Conservation (phyloP, 306 rosid genomes). For the Abrus precatorius region DNA sequence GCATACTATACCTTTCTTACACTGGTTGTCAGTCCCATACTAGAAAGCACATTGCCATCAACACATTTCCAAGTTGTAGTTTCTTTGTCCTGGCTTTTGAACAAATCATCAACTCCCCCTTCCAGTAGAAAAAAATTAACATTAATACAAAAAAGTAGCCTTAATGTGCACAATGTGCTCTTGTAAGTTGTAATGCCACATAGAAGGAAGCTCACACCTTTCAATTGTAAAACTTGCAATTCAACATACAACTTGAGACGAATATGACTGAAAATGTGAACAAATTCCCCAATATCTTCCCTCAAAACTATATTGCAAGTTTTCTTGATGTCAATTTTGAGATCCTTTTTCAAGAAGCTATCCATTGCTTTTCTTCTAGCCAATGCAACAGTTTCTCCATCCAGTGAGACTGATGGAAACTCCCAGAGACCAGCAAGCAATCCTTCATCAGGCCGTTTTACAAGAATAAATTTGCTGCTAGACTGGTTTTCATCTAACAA, state of each 20-base stretch:
- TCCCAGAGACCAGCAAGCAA: constrained; percentile 99
- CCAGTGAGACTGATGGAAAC: constrained; percentile 82
- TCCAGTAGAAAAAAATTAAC: constrained; percentile 25
- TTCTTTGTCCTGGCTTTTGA: constrained; percentile 58
- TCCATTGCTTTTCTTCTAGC: constrained; percentile 67
- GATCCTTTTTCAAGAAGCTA: constrained; percentile 56
- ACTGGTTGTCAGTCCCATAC: constrained; percentile 87
- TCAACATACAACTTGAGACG: constrained; percentile 90
- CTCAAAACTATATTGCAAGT: constrained; percentile 60
- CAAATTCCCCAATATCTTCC: constrained; percentile 86
- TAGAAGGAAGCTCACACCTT: constrained; percentile 64
- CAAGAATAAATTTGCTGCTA: constrained; percentile 72
- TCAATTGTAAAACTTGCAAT: constrained; percentile 61
- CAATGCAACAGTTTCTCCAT: constrained; percentile 63
- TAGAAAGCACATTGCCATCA: constrained; percentile 64
- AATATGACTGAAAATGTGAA: constrained; percentile 89
- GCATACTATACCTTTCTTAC: constrained; percentile 82
- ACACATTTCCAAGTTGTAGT: constrained; percentile 75
- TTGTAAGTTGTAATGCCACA: constrained; percentile 41
- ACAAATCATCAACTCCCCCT: constrained; percentile 57
- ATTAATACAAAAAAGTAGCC: constrained; percentile 26
- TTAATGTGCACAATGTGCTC: background rate
- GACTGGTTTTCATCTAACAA: constrained; percentile 42
- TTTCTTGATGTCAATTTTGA: constrained; percentile 66
- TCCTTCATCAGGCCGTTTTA: constrained; percentile 88